phyloP scores from a whole-genome alignment of 164 flowering plant species.

The Umbilicus rupestris region DNA sequence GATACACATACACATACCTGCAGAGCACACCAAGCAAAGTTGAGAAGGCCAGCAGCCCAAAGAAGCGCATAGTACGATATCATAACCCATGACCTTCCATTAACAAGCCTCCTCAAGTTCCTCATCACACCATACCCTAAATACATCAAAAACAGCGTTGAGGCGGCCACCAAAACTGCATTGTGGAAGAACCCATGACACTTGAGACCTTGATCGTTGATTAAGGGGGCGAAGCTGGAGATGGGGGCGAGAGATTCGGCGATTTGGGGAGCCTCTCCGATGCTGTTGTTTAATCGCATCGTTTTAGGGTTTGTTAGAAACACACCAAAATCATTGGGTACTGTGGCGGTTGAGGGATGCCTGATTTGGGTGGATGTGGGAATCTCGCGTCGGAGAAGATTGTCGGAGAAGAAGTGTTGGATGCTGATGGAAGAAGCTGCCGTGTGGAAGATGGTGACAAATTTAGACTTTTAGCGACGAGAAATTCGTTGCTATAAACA shows the following conservation, averaged over 20 bases:
- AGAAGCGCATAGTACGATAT: constrained; percentile 27
- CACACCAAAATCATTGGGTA: background rate
- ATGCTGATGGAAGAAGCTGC: too few species aligned
- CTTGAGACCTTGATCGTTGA: constrained; percentile 1
- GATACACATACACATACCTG: constrained; percentile 17
- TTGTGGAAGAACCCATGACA: constrained; percentile 26
- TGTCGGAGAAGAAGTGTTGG: too few species aligned
- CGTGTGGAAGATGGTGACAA: too few species aligned
- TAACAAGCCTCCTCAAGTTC: constrained; percentile 20
- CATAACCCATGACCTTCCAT: constrained; percentile 23
- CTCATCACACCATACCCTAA: constrained; percentile 23
- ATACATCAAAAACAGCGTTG: constrained; percentile 24
- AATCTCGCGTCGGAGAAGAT: background rate
- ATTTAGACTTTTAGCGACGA: too few species aligned
- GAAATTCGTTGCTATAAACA: too few species aligned
- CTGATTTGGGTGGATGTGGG: background rate
- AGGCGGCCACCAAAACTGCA: constrained; percentile 18
- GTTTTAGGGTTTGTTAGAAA: background rate
- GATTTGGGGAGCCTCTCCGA: background rate
- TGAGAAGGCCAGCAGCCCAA: constrained; percentile 24
- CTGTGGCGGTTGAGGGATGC: background rate
- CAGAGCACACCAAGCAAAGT: constrained; percentile 31
- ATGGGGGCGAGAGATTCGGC: constrained; percentile 3
- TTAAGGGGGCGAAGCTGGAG: constrained; percentile 6
- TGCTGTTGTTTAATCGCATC: constrained; percentile 1